Conservation (phyloP, 2,329 filamentous ascomycete genomes). For the Verticillium tricorpus region DNA sequence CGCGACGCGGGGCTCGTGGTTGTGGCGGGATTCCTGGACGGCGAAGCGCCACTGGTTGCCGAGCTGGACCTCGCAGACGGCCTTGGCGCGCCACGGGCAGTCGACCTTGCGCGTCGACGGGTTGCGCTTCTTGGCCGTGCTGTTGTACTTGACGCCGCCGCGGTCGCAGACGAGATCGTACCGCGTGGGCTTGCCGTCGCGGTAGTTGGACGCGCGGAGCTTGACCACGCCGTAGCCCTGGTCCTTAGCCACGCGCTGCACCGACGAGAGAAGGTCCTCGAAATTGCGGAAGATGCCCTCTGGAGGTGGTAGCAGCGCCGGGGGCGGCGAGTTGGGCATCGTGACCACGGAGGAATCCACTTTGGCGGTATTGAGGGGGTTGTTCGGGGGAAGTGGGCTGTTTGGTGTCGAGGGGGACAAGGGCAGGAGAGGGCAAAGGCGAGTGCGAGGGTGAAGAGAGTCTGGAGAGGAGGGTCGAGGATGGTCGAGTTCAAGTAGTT, state of each 20-base stretch:
- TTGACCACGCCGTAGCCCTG: conserved; percentile 61
- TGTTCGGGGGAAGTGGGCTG: conserved; percentile 13
- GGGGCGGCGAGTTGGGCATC: conserved; percentile 44
- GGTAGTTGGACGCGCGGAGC: conserved; percentile 58
- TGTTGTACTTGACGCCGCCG: conserved; percentile 60
- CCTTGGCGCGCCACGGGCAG: conserved; percentile 59
- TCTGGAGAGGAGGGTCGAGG: too few relatives aligned
- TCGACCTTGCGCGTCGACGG: conserved; percentile 61
- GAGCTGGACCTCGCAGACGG: conserved; percentile 58
- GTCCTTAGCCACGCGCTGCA: conserved; percentile 57
- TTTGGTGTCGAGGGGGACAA: conserved; percentile 3
- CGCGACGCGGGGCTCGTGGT: conserved; percentile 55
- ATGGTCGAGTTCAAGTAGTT: not conserved
- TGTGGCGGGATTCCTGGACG: conserved; percentile 55
- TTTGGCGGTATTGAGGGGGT: conserved; percentile 18
- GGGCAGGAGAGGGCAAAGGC: conserved; percentile 1
- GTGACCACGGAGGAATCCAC: conserved; percentile 23
- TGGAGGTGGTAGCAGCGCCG: conserved; percentile 48
- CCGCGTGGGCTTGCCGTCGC: conserved; percentile 56
- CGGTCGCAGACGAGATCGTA: conserved; percentile 61
- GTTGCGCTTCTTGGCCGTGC: conserved; percentile 61
- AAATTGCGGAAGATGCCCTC: conserved; percentile 58
- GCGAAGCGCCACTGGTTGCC: conserved; percentile 62
- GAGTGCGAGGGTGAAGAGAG: not conserved
- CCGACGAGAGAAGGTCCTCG: conserved; percentile 52